Evolutionary conservation across 352 stramenopile genomes (phyloP), one percentile per base, ranked within the genome.

Genomic region (Phytophthora lateralis): DNA sequence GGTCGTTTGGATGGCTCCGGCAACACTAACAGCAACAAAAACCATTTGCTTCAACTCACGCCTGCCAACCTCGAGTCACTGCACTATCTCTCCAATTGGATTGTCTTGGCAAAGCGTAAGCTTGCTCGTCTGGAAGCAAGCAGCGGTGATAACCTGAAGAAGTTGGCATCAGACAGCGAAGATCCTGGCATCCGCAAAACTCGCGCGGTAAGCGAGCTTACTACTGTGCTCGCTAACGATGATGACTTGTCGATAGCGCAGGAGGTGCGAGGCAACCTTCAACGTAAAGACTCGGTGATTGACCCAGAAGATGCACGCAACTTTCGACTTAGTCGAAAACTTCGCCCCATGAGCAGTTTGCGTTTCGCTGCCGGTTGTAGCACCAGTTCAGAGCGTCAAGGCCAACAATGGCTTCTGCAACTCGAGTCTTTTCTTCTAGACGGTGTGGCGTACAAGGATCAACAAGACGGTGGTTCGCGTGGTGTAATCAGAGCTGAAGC

Each of bases 81-180:
- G 21, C 73, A 85, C 12, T 80, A 93, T 61, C 65, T 96, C 21
- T 80, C 80, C 15, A 92, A 92, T 51, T 95, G 85, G 85, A 80
- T 93, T 12, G 53, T 93, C 20, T 61, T 95, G 8, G 83, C 82
- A 15, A 90, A 90, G 49, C 83, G 83, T 34, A 89, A 91, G 60
- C 69, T 88, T 37, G 73, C 75, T 35, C 77, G 78, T 14, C 69
- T 92, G 17, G 70, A 89, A 51, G 62, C 71, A 20, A 77, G 69
- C 4, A 71, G 60, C 10, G 30, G 32, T 43, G 49, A 21, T 15
- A 56, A 20, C 11, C 21, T 56, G 15, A 51, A 51, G 18, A 37
- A 63, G 10, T 60, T 32, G 4, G 10, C 24, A 58, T 75, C 41
- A 41, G 73, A 51, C 48, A 78, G 29, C 60, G 66, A 38, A n/a